Percentiles rank a stretch among this genome's conserved stretches.
Evolutionary conservation across 2,329 filamentous ascomycete species (phyloP).

Genomic region (Colletotrichum sp.): DNA sequence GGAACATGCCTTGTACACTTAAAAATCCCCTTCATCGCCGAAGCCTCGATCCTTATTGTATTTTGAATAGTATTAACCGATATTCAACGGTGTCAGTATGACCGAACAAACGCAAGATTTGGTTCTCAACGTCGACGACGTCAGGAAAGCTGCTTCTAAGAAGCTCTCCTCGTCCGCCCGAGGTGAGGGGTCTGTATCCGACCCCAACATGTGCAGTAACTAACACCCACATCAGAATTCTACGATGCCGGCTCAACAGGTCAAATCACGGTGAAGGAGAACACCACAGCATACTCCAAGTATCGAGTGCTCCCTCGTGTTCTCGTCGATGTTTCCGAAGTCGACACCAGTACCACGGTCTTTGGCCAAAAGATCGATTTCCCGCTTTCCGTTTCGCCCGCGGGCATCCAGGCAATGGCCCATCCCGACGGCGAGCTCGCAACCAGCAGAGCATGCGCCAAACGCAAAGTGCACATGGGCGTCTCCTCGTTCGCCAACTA

Average conservation of each 20-base stretch:
- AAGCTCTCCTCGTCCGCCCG: background rate
- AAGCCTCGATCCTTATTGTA: no score
- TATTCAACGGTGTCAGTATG: background rate
- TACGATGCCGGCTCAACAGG: background rate
- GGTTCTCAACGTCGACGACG: background rate
- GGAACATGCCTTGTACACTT: background rate
- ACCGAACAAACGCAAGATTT: background rate
- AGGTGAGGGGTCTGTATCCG: background rate
- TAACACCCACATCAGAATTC: background rate
- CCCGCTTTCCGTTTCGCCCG: slow-evolving; percentile 57
- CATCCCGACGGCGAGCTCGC: slow-evolving; percentile 57
- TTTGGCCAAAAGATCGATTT: slow-evolving; percentile 39
- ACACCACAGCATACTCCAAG: background rate
- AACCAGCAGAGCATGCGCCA: slow-evolving; percentile 49
- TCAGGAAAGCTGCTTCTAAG: background rate
- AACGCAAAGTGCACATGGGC: slow-evolving; percentile 48
- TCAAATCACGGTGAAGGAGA: background rate
- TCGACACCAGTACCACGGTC: background rate
- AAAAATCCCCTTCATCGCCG: background rate
- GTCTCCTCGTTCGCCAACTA: slow-evolving; percentile 44
- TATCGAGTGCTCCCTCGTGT: background rate
- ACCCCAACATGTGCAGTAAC: background rate
- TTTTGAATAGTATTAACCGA: background rate
- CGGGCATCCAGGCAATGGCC: slow-evolving; percentile 59
- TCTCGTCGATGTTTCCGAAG: background rate